These are phyloP conservation scores for Trichoderma citrinoviride DNA, from an alignment of 2,329 filamentous ascomycete species.

Conservation along the genomic window DNA sequence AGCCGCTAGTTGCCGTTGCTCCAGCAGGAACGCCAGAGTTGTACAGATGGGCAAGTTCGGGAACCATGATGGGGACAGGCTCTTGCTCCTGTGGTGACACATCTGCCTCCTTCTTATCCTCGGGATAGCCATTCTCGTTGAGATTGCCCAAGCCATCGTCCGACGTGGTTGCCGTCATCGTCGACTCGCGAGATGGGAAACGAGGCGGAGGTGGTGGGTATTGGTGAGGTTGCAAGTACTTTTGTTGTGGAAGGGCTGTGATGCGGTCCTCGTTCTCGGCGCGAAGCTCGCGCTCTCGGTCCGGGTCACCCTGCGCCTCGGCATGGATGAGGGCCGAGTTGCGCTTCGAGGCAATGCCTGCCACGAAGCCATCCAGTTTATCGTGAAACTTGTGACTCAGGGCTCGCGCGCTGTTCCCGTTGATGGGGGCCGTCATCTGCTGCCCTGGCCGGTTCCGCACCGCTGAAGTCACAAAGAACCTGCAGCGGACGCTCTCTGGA, in stretches of 20 bases:
- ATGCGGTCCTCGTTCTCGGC: conserved; percentile 82
- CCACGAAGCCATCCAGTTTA: conserved; percentile 82
- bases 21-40: conserved; percentile 40
- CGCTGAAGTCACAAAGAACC: conserved; percentile 88
- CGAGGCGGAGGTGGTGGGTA: conserved; percentile 32
- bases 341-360: conserved; percentile 80
- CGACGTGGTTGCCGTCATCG: conserved; percentile 29
- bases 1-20: conserved; percentile 42
- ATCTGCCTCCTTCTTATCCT: conserved; percentile 40
- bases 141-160: conserved; percentile 44
- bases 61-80: conserved; percentile 41
- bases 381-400: conserved; percentile 78
- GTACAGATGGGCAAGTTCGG: conserved; percentile 58
- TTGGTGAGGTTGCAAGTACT: conserved; percentile 58
- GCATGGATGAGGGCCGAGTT: conserved; percentile 80
- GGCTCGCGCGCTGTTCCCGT: conserved; percentile 45
- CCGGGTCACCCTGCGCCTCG: conserved; percentile 74
- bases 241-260: conserved; percentile 71
- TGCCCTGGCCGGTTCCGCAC: conserved; percentile 36
- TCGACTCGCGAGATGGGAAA: conserved; percentile 31
- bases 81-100: conserved; percentile 28
- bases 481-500: conserved; percentile 83
- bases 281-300: conserved; percentile 75
- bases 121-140: conserved; percentile 37
- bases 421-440: conserved; percentile 47